Evolutionary conservation across 2,329 filamentous ascomycete genomes (phyloP).

Genomic region (Sporothrix phasma): DNA sequence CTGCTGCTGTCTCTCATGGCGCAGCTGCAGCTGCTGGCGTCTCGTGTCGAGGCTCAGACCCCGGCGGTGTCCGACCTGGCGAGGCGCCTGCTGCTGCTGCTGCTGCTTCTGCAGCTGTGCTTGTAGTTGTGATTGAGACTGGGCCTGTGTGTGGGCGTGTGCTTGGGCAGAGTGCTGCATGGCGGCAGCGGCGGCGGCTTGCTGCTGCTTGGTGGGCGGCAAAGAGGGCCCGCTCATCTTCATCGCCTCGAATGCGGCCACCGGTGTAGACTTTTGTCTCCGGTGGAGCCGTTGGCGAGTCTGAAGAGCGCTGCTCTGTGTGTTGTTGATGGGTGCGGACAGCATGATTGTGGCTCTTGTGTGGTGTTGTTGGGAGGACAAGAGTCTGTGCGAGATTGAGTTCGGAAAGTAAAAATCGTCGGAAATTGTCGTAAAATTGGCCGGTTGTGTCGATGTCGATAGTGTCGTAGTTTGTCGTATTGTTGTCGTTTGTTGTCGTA

Average conservation of each 20-base stretch:
- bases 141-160: slow-evolving; percentile 11
- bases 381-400: slow-evolving; percentile 20
- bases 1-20: slow-evolving; percentile 19
- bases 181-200: slow-evolving; percentile 23
- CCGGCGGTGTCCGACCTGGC: slow-evolving; percentile 55
- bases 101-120: neutral
- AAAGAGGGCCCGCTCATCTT: slow-evolving; percentile 50
- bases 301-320: slow-evolving; percentile 44
- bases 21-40: slow-evolving; percentile 42
- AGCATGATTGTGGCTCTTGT: slow-evolving; percentile 24
- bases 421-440: slow-evolving; percentile 14
- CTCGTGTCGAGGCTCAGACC: slow-evolving; percentile 76
- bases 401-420: slow-evolving; percentile 21
- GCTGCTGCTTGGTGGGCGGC: slow-evolving; percentile 36
- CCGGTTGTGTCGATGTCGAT: slow-evolving; percentile 11
- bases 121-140: neutral
- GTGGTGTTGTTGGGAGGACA: neutral
- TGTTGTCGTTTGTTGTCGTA: slow-evolving; percentile 13
- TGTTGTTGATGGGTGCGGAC: slow-evolving; percentile 46
- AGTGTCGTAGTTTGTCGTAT: slow-evolving; percentile 8
- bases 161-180: slow-evolving; percentile 10
- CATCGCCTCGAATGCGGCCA: slow-evolving; percentile 60
- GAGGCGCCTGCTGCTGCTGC: slow-evolving; percentile 30
- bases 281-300: slow-evolving; percentile 66
- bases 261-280: slow-evolving; percentile 77